A percentile compares a stretch with the other conserved stretches of the same genome.
phyloP scores from a whole-genome alignment of 148 eudicot species.

The Diospyros kaki region DNA sequence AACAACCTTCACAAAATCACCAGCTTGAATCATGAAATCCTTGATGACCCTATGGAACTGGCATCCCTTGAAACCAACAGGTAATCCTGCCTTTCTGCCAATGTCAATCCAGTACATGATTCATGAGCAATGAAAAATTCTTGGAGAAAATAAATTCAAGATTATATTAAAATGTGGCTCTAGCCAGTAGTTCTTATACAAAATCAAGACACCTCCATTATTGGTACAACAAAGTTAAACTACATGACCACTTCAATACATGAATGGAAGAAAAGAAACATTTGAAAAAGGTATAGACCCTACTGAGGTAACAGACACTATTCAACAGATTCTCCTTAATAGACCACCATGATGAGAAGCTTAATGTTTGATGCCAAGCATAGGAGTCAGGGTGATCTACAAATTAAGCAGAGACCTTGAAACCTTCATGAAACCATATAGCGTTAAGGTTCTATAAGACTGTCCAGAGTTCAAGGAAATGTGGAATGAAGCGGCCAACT shows the following conservation, averaged over 20 bases:
- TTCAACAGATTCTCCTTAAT: too few relatives aligned
- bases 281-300: not conserved
- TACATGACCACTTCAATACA: not conserved
- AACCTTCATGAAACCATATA: not conserved
- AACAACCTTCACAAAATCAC: slow-evolving; percentile 85
- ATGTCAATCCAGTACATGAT: slow-evolving; percentile 13
- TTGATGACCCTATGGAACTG: slow-evolving; percentile 94
- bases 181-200: not conserved
- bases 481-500: not conserved
- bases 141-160: not conserved
- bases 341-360: not conserved
- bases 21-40: slow-evolving; percentile 96
- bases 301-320: too few relatives aligned
- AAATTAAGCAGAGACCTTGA: not conserved
- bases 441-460: not conserved
- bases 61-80: slow-evolving; percentile 95
- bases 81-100: slow-evolving; percentile 85
- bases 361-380: not conserved
- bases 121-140: not conserved
- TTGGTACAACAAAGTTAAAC: not conserved
- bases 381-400: not conserved
- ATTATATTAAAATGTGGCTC: not conserved
- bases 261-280: not conserved
- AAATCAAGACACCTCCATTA: not conserved
- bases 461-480: not conserved